Evolutionary conservation across 495 filamentous ascomycete genomes (phyloP), one percentile per base, ranked within the genome.

Genomic region (Tuber melanosporum): DNA sequence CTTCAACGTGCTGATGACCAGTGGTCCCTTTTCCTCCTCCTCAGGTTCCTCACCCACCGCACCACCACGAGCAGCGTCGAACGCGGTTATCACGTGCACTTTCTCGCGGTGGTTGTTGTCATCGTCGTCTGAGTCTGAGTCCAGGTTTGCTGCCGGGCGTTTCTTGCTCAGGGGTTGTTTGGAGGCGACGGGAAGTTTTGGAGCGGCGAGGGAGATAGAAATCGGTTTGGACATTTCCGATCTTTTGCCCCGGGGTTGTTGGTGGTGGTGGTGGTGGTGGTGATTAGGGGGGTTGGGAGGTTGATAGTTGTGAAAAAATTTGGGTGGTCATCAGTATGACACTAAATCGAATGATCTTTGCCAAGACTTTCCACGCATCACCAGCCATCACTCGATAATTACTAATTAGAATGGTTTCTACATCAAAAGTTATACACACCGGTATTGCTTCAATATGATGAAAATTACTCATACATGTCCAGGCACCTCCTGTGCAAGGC

Each of bases 1-100:
- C 83, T 87, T 88, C 75, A 90, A 87, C 19, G 88, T 87, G 19
- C 86, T 86, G 73, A 95, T 95, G 41, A 93, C 87, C 41, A 92
- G 84, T 19, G 88, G 87, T 41, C 71, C 80, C 26, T 43, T 44
- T 7, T 69, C 26, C 72, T 84, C 83, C 71, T 85, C 76, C 52
- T 77, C 82, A 14, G 80, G 77, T 45, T 87, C 84, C 45, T 85
- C 84, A 17, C 85, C 83, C 62, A 91, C 85, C 17, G 87, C 88
- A 17, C 86, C 87, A 42, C 90, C 90, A 1, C 88, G 87, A 10
- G 84, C 81, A 1, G 86, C 86, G 81, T 91, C 89, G 78, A 92
- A 92, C 45, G 86, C 89, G 0, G 88, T 87, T 41, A 92, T 88
- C 32, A 85, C 85, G 78, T 91, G 87, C 57, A 83, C 80, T 73